Conservation (phyloP, 352 stramenopile species). For the Pythium pectinolyticum region DNA sequence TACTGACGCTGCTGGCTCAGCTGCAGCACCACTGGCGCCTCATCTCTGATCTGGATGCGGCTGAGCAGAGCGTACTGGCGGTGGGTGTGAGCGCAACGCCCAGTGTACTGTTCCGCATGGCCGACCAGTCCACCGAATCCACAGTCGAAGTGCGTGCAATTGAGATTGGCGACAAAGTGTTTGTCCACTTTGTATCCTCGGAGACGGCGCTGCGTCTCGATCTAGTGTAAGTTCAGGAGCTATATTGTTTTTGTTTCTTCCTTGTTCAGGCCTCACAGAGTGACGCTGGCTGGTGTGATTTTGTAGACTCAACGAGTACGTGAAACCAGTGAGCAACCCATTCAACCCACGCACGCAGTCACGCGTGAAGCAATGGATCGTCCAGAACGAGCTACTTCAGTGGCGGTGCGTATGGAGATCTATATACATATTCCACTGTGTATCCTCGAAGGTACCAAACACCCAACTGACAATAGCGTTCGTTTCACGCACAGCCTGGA, state of each 20-base stretch:
- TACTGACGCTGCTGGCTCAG: conserved; percentile 14
- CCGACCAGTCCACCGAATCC: not conserved
- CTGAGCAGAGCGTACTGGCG: conserved; percentile 3
- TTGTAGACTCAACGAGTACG: conserved; percentile 21
- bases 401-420: conserved; percentile 26
- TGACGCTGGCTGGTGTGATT: not conserved
- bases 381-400: conserved; percentile 22
- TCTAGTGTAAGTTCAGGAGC: conserved; percentile 23
- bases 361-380: conserved; percentile 20
- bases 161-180: conserved; percentile 27
- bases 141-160: conserved; percentile 25
- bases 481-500: conserved; percentile 4
- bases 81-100: conserved; percentile 23
- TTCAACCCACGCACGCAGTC: conserved; percentile 11
- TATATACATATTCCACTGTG: too few species aligned
- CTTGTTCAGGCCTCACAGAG: too few species aligned
- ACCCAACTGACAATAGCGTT: not conserved
- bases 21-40: conserved; percentile 12
- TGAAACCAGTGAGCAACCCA: not conserved
- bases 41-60: not conserved
- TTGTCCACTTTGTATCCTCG: conserved; percentile 26
- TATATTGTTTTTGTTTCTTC: too few species aligned
- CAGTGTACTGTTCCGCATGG: conserved; percentile 1
- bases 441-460: too few species aligned
- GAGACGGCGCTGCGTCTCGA: conserved; percentile 17